phyloP scores from a whole-genome alignment of 2,329 filamentous ascomycete genomes.

The Didymella glomerata region DNA sequence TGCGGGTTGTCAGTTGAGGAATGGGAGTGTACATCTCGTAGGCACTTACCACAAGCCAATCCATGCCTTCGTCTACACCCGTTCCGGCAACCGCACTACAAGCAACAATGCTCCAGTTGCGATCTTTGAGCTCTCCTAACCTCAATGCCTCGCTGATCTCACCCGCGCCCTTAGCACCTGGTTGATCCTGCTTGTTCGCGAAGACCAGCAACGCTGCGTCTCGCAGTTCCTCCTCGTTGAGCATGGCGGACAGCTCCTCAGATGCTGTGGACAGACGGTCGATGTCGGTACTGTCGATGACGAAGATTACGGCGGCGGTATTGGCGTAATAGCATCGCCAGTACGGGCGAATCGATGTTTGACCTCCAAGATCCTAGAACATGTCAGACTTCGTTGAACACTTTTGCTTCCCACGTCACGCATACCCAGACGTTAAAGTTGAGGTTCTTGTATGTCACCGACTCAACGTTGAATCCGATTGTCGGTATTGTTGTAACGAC shows the following conservation, averaged over 20 bases:
- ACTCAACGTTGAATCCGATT: conserved; percentile 99
- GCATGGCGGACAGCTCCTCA: conserved; percentile 92
- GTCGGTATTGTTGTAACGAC: conserved; percentile 99
- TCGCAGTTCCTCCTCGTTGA: conserved; percentile 95
- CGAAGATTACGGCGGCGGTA: conserved; percentile 97
- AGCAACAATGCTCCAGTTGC: conserved; percentile 99
- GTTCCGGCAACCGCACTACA: conserved; percentile 96
- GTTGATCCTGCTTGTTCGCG: conserved; percentile 99
- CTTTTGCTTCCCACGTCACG: neutral
- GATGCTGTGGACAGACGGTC: conserved; percentile 91
- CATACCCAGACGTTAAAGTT: conserved; percentile 98
- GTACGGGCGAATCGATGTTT: conserved; percentile 98
- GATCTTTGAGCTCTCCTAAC: conserved; percentile 88
- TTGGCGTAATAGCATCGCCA: conserved; percentile 99
- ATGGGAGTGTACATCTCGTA: conserved; percentile 17
- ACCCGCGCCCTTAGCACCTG: conserved; percentile 92
- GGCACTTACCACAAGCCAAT: conserved; percentile 86
- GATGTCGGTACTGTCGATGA: conserved; percentile 97
- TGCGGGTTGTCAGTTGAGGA: conserved; percentile 4
- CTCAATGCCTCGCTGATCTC: conserved; percentile 95
- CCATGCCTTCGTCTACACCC: conserved; percentile 97
- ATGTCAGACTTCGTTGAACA: neutral
- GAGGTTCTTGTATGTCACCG: conserved; percentile 96
- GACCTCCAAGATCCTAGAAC: conserved; percentile 83
- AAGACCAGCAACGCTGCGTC: conserved; percentile 94